Conservation (phyloP, 208 protist genomes). For the Vickermania spadyakhi region DNA sequence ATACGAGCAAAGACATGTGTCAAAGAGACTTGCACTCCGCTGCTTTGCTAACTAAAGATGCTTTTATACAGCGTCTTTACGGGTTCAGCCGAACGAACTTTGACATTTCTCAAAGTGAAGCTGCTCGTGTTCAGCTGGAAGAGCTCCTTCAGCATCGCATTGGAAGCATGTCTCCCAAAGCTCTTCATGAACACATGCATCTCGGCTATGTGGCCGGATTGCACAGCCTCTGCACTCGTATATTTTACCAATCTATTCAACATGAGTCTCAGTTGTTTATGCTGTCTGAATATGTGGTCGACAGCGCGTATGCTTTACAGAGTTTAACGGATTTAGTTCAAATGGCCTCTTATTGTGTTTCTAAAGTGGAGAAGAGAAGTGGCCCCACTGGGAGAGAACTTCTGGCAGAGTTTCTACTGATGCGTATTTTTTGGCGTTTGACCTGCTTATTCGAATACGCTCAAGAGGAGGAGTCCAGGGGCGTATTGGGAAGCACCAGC, state of each 20-base stretch:
- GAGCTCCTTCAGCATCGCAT: constrained; percentile 35
- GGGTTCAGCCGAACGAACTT: constrained; percentile 64
- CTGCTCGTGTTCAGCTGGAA: constrained; percentile 37
- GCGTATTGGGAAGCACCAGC: not conserved
- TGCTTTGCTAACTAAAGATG: constrained; percentile 10
- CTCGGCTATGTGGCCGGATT: constrained; percentile 40
- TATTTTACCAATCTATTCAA: constrained; percentile 7
- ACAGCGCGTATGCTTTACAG: constrained; percentile 54
- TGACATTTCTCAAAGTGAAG: constrained; percentile 16
- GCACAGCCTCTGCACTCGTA: constrained; percentile 15
- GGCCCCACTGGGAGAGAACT: not conserved
- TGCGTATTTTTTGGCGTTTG: constrained; percentile 57
- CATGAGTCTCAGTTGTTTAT: constrained; percentile 17
- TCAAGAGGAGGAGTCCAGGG: constrained; percentile 5
- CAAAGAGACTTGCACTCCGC: not conserved
- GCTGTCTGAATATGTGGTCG: constrained; percentile 39
- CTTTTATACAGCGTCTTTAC: constrained; percentile 39
- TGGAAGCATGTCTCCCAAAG: constrained; percentile 17
- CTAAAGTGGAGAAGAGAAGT: constrained; percentile 6
- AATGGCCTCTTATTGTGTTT: constrained; percentile 25
- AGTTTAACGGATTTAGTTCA: constrained; percentile 29
- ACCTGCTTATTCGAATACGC: constrained; percentile 36
- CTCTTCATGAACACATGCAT: constrained; percentile 42
- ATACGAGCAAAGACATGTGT: too few species aligned
- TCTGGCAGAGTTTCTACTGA: constrained; percentile 30